Percentiles rank a stretch among this genome's conserved stretches.
phyloP scores from a whole-genome alignment of 2,329 filamentous ascomycete species.

The Colletotrichum eleusines region DNA sequence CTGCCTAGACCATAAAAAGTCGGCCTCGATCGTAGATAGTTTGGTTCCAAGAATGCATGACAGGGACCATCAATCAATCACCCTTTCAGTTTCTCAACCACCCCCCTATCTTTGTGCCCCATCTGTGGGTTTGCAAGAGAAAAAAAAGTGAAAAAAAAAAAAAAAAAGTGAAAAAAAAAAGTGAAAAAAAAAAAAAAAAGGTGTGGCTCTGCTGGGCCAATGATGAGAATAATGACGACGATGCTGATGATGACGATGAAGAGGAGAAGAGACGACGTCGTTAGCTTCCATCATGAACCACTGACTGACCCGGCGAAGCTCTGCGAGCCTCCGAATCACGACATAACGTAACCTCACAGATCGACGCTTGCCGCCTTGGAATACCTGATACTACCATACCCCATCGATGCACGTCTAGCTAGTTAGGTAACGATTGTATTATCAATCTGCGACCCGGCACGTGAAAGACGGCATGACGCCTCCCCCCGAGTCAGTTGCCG shows the following conservation, averaged over 20 bases:
- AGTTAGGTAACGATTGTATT: too few species aligned
- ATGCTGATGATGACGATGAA: too few species aligned
- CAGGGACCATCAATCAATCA: rapidly evolving
- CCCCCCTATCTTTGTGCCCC: not conserved
- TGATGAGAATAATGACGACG: not conserved
- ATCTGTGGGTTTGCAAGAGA: too few species aligned
- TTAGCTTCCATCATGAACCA: not conserved
- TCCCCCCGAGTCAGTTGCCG: constrained; percentile 11
- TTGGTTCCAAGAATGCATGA: not conserved
- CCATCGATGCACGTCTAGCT: not conserved
- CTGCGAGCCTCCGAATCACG: not conserved
- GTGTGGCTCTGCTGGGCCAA: not conserved
- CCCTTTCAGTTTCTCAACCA: too few species aligned
- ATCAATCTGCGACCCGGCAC: not conserved
- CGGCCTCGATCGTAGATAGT: not conserved
- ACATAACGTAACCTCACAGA: not conserved
- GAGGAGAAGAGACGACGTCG: not conserved
- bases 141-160: too few species aligned
- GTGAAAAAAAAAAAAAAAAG: too few species aligned
- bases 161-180: too few species aligned
- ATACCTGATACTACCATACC: not conserved
- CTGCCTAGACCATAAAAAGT: not conserved
- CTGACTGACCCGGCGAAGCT: not conserved
- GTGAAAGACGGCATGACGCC: not conserved
- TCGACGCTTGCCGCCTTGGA: not conserved